Evolutionary conservation across 768 basidiomycete species (phyloP).

Genomic region (Mycena metata): DNA sequence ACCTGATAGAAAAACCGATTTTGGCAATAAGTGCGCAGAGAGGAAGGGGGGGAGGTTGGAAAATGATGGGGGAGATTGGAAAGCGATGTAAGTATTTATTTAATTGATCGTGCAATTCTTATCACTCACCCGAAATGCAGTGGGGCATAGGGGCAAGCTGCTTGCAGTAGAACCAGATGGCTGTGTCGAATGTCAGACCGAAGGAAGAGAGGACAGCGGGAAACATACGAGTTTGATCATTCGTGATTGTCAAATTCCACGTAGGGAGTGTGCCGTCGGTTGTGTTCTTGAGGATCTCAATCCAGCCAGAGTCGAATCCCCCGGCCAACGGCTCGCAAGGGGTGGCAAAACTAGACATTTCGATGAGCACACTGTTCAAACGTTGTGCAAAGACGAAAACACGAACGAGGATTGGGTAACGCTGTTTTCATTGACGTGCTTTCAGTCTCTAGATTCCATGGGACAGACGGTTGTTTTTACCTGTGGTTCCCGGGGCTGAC

Average conservation of each 20-base stretch:
- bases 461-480: too few species aligned
- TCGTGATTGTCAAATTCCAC: slow-evolving; percentile 66
- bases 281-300: slow-evolving; percentile 45
- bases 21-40: too few species aligned
- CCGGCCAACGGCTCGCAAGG: slow-evolving; percentile 60
- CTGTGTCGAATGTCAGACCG: not conserved
- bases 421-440: not conserved
- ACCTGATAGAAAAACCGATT: too few species aligned
- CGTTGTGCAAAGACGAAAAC: too few species aligned
- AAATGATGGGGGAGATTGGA: too few species aligned
- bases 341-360: slow-evolving; percentile 15
- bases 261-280: slow-evolving; percentile 45
- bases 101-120: not conserved
- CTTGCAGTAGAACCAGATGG: slow-evolving; percentile 13
- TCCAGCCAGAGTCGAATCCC: slow-evolving; percentile 71
- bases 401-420: not conserved
- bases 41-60: too few species aligned
- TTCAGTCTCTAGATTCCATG: too few species aligned
- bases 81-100: slow-evolving; percentile 54
- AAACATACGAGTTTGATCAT: slow-evolving; percentile 59
- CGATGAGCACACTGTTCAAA: too few species aligned
- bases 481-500: slow-evolving; percentile 12
- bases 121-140: not conserved
- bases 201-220: too few species aligned
- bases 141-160: not conserved